A percentile compares a stretch with the other conserved stretches of the same genome.
phyloP scores from a whole-genome alignment of 306 rosid species.

The Crataegus laevigata region DNA sequence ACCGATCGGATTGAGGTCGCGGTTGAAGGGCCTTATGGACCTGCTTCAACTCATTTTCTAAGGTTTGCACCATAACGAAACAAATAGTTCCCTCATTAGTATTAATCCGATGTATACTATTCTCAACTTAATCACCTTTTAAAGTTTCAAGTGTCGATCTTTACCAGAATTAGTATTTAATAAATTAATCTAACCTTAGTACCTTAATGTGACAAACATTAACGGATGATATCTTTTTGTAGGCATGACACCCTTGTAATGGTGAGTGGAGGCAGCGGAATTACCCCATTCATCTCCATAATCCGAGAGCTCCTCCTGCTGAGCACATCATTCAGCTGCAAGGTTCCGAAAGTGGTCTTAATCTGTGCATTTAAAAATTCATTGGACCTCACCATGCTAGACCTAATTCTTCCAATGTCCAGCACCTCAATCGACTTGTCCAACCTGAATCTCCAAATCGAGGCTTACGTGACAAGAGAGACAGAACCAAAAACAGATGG shows the following conservation, averaged over 20 bases:
- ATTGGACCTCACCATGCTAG: conserved; percentile 44
- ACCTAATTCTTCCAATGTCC: conserved; percentile 48
- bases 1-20: conserved; percentile 37
- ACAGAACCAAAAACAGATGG: conserved; percentile 15
- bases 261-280: conserved; percentile 79
- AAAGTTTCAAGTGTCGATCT: background rate
- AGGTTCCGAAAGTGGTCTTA: conserved; percentile 41
- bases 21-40: conserved; percentile 78
- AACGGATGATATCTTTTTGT: background rate
- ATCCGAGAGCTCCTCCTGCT: conserved; percentile 40
- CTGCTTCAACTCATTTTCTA: conserved; percentile 40
- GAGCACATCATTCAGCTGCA: conserved; percentile 13
- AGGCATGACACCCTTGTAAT: conserved; percentile 53
- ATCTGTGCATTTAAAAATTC: conserved; percentile 44
- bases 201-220: background rate
- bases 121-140: background rate
- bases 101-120: background rate
- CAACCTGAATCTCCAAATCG: conserved; percentile 36
- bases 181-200: no score
- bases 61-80: conserved; percentile 25
- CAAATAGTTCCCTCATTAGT: background rate
- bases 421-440: conserved; percentile 27
- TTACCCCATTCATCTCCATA: conserved; percentile 68
- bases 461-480: conserved; percentile 62
- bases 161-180: background rate